A percentile compares a stretch with the other conserved stretches of the same genome.
phyloP scores from a whole-genome alignment of 2,329 filamentous ascomycete species.

The Alternaria dauci region DNA sequence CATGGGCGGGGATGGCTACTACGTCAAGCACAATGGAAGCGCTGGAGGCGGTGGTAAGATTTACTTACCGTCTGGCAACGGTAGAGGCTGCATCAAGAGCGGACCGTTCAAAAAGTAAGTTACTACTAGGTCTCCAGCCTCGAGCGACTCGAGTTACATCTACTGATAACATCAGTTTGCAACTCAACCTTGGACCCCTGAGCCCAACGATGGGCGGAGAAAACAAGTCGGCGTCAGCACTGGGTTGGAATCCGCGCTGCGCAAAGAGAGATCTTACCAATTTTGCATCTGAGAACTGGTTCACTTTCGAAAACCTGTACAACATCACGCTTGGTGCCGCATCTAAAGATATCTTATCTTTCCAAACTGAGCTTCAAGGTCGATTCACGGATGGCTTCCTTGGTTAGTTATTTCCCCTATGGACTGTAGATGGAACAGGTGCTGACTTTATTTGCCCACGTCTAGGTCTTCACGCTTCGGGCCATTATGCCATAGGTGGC shows the following conservation, averaged over 20 bases:
- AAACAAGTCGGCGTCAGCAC: slow-evolving; percentile 18
- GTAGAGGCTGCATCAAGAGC: slow-evolving; percentile 33
- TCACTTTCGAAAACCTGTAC: slow-evolving; percentile 41
- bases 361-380: slow-evolving; percentile 46
- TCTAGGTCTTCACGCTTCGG: slow-evolving; percentile 53
- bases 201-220: slow-evolving; percentile 18
- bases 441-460: background rate
- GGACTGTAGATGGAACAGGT: background rate
- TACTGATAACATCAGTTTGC: slow-evolving; percentile 10
- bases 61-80: slow-evolving; percentile 19
- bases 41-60: slow-evolving; percentile 22
- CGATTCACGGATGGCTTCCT: slow-evolving; percentile 26
- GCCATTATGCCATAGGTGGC: slow-evolving; percentile 40
- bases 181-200: slow-evolving; percentile 38
- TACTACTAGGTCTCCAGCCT: background rate
- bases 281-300: slow-evolving; percentile 19
- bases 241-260: slow-evolving; percentile 43
- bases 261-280: slow-evolving; percentile 47
- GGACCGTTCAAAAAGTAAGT: slow-evolving; percentile 42
- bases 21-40: slow-evolving; percentile 17
- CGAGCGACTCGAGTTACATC: background rate
- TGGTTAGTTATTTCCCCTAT: background rate
- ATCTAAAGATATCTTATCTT: slow-evolving; percentile 40
- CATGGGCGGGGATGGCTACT: slow-evolving; percentile 42
- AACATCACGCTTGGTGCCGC: slow-evolving; percentile 63